phyloP scores from a whole-genome alignment of 768 basidiomycete species.

The Gloeopeniophorella convolvens region DNA sequence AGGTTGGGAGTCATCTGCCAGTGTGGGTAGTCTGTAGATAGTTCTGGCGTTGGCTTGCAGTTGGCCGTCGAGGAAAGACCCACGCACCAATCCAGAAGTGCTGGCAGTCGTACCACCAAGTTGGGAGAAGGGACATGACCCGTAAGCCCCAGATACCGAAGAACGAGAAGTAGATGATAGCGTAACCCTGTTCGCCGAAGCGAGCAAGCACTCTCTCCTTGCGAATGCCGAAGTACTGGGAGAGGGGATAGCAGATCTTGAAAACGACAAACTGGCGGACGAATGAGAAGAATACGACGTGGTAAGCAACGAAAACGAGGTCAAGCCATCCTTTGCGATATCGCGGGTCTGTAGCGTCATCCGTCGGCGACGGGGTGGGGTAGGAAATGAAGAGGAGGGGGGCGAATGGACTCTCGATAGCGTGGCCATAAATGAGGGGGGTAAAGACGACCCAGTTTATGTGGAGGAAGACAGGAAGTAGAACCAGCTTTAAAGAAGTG shows the following conservation, averaged over 20 bases:
- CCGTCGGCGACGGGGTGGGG: slow-evolving; percentile 43
- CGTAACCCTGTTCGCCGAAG: slow-evolving; percentile 91
- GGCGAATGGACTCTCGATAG: slow-evolving; percentile 65
- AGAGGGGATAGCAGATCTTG: slow-evolving; percentile 60
- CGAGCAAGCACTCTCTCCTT: slow-evolving; percentile 63
- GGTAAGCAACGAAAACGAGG: slow-evolving; percentile 70
- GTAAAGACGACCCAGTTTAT: slow-evolving; percentile 55
- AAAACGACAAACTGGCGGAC: slow-evolving; percentile 69
- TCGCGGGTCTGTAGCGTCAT: slow-evolving; percentile 41
- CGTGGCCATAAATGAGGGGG: slow-evolving; percentile 39
- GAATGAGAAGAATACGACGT: slow-evolving; percentile 87
- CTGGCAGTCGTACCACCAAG: slow-evolving; percentile 80
- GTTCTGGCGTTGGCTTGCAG: background rate
- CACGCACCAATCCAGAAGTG: slow-evolving; percentile 75
- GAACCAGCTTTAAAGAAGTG: slow-evolving; percentile 60
- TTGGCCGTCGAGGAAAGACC: background rate
- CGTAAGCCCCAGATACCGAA: slow-evolving; percentile 69
- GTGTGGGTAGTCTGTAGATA: slow-evolving; percentile 70
- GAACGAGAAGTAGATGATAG: slow-evolving; percentile 67
- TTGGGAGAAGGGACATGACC: slow-evolving; percentile 77
- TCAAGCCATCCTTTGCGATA: slow-evolving; percentile 75
- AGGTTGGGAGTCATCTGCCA: slow-evolving; percentile 81
- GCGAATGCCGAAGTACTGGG: slow-evolving; percentile 62
- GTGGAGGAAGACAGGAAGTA: slow-evolving; percentile 54
- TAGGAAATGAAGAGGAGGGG: slow-evolving; percentile 68